Evolutionary conservation across 2,329 filamentous ascomycete genomes (phyloP), one percentile per base, ranked within the genome.

Genomic region (Pestalotiopsis sp.): DNA sequence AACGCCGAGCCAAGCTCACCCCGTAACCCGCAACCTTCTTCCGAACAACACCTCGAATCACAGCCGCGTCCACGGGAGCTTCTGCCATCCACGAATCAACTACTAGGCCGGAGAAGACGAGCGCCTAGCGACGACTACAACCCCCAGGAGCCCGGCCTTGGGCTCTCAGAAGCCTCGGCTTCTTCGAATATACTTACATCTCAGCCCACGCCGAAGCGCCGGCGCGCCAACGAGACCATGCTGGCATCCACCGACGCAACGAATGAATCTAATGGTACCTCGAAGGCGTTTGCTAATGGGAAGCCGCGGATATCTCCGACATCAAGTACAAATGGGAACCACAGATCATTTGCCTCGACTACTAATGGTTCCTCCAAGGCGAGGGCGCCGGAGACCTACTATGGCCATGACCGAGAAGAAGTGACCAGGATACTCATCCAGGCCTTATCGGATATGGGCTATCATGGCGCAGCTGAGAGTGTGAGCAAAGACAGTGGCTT

Each of bases 391-490:
- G 68, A 79, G 76, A 67, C 70, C 9, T 98, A 97, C 79, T 92
- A 90, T 76, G 95, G 94, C 20, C 95, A 98, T 77, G 90, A 96
- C 77, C 90, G 94, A 77, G 94, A 97, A 83, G 95, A 99, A 82
- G 92, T 98, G 59, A 97, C 95, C 4, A 87, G 96, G 66, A 92
- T 98, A 72, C 82, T 99, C 75, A 96, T 99, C 75, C 96, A 99
- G 80, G 93, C 94, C 45, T 82, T 99, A 72, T 89, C 90, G 27
- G 95, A 98, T 78, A 86, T 99, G 82, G 96, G 96, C 2, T 98
- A 98, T 77, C 85, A 90, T 69, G 84, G 85, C 13, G 93, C 95
- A 13, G 95, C 96, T 27, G 86, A 89, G 59, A 90, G 87, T 70
- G 84, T 99, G 68, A 92, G 89, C 75, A 86, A 87, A 70, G 93